phyloP scores from a whole-genome alignment of 768 basidiomycete genomes.

The Termitomyces sp. region DNA sequence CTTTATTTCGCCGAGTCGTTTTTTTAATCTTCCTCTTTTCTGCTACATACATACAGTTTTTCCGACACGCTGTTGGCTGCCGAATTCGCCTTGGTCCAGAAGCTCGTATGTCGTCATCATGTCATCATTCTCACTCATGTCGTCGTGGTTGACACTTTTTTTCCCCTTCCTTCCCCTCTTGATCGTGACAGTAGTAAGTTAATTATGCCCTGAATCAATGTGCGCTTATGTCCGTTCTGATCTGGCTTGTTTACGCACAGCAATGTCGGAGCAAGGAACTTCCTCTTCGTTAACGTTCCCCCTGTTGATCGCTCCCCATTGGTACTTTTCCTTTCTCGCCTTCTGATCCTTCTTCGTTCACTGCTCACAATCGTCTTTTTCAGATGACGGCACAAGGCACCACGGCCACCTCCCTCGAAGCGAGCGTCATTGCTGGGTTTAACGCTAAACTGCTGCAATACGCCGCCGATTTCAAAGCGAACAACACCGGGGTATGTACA shows the following conservation, averaged over 20 bases:
- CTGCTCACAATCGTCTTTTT: not conserved
- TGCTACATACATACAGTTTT: constrained; percentile 38
- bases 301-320: constrained; percentile 37
- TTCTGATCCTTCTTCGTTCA: not conserved
- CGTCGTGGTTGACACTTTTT: not conserved
- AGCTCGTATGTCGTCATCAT: constrained; percentile 32
- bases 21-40: not conserved
- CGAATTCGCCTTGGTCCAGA: constrained; percentile 45
- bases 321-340: constrained; percentile 18
- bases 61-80: constrained; percentile 40
- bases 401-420: constrained; percentile 32
- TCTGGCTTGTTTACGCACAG: constrained; percentile 19
- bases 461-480: constrained; percentile 33
- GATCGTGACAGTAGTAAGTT: constrained; percentile 25
- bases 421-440: constrained; percentile 42
- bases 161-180: too few relatives aligned
- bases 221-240: not conserved
- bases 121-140: not conserved
- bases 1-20: not conserved
- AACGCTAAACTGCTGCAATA: constrained; percentile 43
- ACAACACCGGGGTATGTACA: constrained; percentile 40
- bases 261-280: constrained; percentile 50
- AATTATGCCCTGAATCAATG: not conserved
- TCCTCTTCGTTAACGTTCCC: constrained; percentile 41
- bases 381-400: constrained; percentile 45